Conservation (phyloP, 306 rosid genomes). For the Corylus americana region DNA sequence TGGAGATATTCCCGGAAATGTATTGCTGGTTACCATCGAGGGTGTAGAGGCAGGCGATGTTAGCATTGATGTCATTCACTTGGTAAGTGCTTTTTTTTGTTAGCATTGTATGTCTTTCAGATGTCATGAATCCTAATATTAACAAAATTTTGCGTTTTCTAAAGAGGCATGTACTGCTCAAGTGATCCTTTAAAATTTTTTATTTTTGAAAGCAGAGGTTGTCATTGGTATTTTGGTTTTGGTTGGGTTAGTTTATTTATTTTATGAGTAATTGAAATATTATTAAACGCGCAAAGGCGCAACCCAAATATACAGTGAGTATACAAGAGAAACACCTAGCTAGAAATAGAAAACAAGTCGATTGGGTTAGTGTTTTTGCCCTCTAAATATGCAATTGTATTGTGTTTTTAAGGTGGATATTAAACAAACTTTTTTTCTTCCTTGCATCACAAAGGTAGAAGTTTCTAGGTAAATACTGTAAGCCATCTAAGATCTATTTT, state of each 20-base stretch:
- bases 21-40: constrained; percentile 84
- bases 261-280: too few relatives aligned
- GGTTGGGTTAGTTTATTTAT: too few relatives aligned
- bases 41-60: constrained; percentile 96
- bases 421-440: neutral
- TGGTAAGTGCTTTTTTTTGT: constrained; percentile 52
- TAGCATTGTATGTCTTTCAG: constrained; percentile 10
- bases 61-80: constrained; percentile 89
- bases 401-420: neutral
- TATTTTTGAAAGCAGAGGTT: constrained; percentile 1
- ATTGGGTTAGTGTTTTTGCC: neutral
- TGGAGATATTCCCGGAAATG: constrained; percentile 93
- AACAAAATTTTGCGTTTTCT: neutral
- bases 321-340: too few relatives aligned
- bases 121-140: constrained; percentile 16
- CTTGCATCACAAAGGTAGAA: neutral
- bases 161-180: neutral
- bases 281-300: too few relatives aligned
- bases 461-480: neutral
- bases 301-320: too few relatives aligned
- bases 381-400: neutral
- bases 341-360: too few relatives aligned
- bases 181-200: neutral
- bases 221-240: neutral
- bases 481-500: neutral